Evolutionary conservation across 768 basidiomycete genomes (phyloP).

Genomic region (Termitomyces bulborhizus): DNA sequence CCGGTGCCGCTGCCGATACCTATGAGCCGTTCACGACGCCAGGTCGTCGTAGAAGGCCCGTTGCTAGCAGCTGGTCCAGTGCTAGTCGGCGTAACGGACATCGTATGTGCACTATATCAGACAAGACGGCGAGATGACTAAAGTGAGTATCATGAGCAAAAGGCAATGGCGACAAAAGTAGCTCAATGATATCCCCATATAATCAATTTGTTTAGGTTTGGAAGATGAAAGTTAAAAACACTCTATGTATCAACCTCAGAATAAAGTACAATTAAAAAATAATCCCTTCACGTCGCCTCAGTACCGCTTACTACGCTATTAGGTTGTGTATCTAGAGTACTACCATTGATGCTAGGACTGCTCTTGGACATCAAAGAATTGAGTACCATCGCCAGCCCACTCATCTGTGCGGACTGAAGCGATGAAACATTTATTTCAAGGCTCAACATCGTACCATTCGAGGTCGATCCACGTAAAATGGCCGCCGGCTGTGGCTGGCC

Average conservation of each 20-base stretch:
- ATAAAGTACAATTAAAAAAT: not conserved
- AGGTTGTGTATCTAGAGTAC: not conserved
- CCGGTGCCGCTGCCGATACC: constrained; percentile 38
- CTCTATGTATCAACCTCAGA: not conserved
- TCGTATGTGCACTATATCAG: not conserved
- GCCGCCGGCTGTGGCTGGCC: constrained; percentile 67
- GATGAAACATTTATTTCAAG: constrained; percentile 76
- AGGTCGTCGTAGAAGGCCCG: constrained; percentile 50
- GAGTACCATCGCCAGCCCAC: constrained; percentile 62
- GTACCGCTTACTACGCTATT: not conserved
- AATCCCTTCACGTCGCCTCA: not conserved
- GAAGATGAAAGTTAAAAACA: no score
- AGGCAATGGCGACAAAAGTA: not conserved
- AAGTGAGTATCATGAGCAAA: not conserved
- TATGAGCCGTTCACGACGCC: constrained; percentile 56
- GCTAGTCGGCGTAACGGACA: constrained; percentile 4
- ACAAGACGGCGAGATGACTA: not conserved
- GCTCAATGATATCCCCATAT: not conserved
- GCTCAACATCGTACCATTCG: constrained; percentile 65
- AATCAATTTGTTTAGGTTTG: not conserved
- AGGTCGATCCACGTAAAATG: constrained; percentile 65
- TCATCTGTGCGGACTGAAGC: constrained; percentile 72
- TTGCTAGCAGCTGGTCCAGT: not conserved
- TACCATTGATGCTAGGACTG: not conserved
- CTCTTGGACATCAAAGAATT: constrained; percentile 62